Percentiles rank a stretch among this genome's conserved stretches.
Conservation (phyloP, 352 stramenopile species). For the Phytophthora meadii region DNA sequence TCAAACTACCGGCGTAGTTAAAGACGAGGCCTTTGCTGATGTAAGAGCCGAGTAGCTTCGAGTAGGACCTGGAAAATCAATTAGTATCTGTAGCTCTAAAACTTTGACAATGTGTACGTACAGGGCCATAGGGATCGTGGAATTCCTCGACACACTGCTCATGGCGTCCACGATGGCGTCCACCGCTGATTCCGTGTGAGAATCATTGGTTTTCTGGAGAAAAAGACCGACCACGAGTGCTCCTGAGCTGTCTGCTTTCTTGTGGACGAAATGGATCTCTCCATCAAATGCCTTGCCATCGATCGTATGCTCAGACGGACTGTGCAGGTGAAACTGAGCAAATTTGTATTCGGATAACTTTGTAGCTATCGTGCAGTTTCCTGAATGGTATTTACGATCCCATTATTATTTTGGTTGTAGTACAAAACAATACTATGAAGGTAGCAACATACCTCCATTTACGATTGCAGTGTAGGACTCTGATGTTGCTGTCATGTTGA, state of each 20-base stretch:
- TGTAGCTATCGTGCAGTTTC: constrained; percentile 43
- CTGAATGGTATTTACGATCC: neutral
- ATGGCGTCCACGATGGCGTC: neutral
- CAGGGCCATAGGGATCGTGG: neutral
- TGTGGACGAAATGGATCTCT: constrained; percentile 50
- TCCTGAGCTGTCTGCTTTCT: constrained; percentile 27
- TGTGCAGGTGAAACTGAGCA: constrained; percentile 43
- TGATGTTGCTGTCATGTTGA: constrained; percentile 22
- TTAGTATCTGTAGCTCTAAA: too few relatives aligned
- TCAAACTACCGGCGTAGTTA: constrained; percentile 44
- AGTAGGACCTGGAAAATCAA: neutral
- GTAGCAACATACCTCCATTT: constrained; percentile 4
- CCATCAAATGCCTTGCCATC: constrained; percentile 38
- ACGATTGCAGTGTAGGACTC: constrained; percentile 33
- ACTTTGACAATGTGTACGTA: neutral
- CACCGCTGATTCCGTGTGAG: neutral
- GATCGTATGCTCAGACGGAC: constrained; percentile 45
- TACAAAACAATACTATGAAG: neutral
- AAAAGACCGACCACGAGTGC: constrained; percentile 43
- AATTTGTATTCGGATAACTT: constrained; percentile 30
- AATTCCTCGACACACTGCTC: neutral
- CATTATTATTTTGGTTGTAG: neutral
- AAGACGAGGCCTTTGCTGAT: constrained; percentile 45
- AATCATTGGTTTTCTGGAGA: constrained; percentile 17
- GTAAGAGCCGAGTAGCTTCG: constrained; percentile 28